Base-by-base conservation (phyloP, 2,329 filamentous ascomycete species). In the Phyllosticta citriasiana region DNA sequence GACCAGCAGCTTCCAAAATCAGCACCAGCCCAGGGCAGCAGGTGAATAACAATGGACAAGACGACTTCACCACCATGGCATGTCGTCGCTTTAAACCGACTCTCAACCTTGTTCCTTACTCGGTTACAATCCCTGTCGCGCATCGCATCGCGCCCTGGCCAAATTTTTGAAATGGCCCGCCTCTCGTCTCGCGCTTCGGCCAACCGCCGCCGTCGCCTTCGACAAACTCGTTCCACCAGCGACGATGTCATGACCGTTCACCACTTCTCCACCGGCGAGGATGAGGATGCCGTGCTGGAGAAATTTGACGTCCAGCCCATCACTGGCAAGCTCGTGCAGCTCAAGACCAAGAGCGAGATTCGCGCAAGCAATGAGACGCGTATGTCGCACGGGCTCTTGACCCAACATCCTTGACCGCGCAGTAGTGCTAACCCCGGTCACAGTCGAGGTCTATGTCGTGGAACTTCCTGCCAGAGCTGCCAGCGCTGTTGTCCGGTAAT, bases 401-500 rank as follows among this genome's bases (percentile, higher is more conserved):
- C 24, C 9, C 14, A 5, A 12, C 51, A 10, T 30, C 27, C 52
- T 33, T n/a, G 9, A 26, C 22, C 16, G 30, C 25, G 16, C 27
- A 1, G 19, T 19, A 4, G 19, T 19, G 0, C 53, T 55, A 26
- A 60, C 33, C 25, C 5, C n/a, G 62, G 75, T 75, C 47, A 75
- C 83, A 64, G 80, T 87, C 57, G 79, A 83, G 63, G 86, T 86
- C 59, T 88, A 88, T 71, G 84, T 90, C 64, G 87, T 89, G 57
- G 82, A 87, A 68, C 82, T 88, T 60, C 88, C 88, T 55, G 83
- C 85, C 65, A 88, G 86, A 73, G 80, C 82, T 67, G 88, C 88
- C 66, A 90, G 88, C 72, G 80, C 82, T 65, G 82, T 91, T 69
- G 82, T 94, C 70, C 85, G 82, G 88, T 91, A 77, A n/a, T 79